A percentile compares a stretch with the other conserved stretches of the same genome.
Conservation (phyloP, 768 basidiomycete genomes). For the Boletus tomentosulus region DNA sequence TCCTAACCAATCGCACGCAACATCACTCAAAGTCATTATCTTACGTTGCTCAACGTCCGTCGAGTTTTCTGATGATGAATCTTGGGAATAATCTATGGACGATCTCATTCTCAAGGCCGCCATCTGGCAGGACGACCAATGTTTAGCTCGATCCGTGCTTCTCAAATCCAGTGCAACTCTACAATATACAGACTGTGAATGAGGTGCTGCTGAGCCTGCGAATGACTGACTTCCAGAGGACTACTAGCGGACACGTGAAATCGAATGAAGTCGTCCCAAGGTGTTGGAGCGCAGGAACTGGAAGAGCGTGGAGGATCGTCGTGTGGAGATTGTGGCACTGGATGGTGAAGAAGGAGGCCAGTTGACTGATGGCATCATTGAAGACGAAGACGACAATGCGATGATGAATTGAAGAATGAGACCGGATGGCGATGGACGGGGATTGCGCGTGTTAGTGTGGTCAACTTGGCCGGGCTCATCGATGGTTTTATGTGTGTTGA, state of each 20-base stretch:
- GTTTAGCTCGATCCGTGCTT: conserved; percentile 77
- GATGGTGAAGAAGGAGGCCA: conserved; percentile 54
- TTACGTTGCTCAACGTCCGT: conserved; percentile 80
- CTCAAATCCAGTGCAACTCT: conserved; percentile 40
- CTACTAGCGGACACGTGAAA: conserved; percentile 88
- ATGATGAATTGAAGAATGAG: conserved; percentile 27
- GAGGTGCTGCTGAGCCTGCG: conserved; percentile 80
- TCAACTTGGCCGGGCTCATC: conserved; percentile 63
- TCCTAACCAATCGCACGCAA: conserved; percentile 67
- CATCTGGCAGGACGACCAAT: conserved; percentile 91
- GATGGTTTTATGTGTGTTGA: conserved; percentile 71
- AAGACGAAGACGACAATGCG: conserved; percentile 58
- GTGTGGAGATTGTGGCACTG: conserved; percentile 75
- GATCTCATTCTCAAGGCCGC: conserved; percentile 92
- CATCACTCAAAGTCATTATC: conserved; percentile 88
- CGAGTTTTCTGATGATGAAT: conserved; percentile 52
- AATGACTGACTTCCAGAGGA: conserved; percentile 58
- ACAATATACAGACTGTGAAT: conserved; percentile 54
- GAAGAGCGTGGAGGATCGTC: conserved; percentile 67
- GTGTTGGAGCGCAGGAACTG: conserved; percentile 94
- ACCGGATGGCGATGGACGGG: conserved; percentile 73
- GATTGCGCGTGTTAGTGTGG: conserved; percentile 56
- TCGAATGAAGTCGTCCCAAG: conserved; percentile 91
- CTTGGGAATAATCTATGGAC: conserved; percentile 80
- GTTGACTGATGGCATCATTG: conserved; percentile 73